phyloP scores from a whole-genome alignment of 768 basidiomycete species.

The Kockovaella imperatae region DNA sequence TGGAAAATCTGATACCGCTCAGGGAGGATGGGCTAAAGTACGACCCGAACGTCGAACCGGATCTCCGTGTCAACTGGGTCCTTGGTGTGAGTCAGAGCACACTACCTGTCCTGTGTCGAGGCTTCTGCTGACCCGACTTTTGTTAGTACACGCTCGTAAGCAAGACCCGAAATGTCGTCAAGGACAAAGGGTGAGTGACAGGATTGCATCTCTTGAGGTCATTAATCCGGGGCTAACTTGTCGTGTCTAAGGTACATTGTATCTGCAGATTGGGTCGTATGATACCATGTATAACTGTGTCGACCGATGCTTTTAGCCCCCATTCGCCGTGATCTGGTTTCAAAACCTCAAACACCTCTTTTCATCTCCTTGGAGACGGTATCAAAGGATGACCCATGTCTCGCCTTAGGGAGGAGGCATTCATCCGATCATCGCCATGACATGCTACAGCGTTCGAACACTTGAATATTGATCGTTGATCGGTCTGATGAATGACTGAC shows the following conservation, averaged over 20 bases:
- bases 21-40: constrained; percentile 23
- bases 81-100: constrained; percentile 34
- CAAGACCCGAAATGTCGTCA: constrained; percentile 36
- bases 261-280: too few species aligned
- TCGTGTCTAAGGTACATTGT: background rate
- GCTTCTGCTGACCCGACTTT: background rate
- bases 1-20: constrained; percentile 19
- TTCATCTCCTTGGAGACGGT: too few species aligned
- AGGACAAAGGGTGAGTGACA: constrained; percentile 40
- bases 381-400: too few species aligned
- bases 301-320: too few species aligned
- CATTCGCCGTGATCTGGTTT: too few species aligned
- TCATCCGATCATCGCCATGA: too few species aligned
- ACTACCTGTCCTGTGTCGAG: background rate
- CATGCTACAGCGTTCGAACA: too few species aligned
- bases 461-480: too few species aligned
- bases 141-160: constrained; percentile 38
- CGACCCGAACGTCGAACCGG: constrained; percentile 11
- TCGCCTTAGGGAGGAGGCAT: too few species aligned
- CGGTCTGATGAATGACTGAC: too few species aligned
- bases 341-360: too few species aligned
- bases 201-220: background rate
- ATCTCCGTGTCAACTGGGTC: constrained; percentile 38
- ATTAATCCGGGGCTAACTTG: background rate
- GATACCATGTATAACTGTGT: too few species aligned